These are phyloP conservation scores for Zizania palustris DNA, from an alignment of 202 grass and related monocot species.

Conservation along the genomic window DNA sequence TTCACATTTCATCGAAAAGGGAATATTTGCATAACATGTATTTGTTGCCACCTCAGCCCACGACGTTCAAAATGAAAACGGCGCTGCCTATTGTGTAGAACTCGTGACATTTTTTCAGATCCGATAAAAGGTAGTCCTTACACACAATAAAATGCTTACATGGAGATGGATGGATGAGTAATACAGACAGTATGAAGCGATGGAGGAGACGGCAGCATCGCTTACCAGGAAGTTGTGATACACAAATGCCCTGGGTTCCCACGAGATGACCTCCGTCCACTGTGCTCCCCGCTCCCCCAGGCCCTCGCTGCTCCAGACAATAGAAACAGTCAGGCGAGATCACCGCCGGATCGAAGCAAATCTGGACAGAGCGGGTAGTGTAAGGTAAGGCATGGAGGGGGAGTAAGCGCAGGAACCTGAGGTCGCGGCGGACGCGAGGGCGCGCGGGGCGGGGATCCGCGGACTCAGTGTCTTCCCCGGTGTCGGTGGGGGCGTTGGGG, in stretches of 20 bases:
- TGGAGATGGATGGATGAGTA: background rate
- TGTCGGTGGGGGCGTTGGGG: constrained; percentile 38
- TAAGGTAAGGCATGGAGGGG: background rate
- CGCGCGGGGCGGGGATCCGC: constrained; percentile 37
- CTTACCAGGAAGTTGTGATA: constrained; percentile 91
- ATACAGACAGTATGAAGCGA: background rate
- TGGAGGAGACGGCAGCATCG: background rate
- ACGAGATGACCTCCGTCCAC: constrained; percentile 95
- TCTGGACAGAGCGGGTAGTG: background rate
- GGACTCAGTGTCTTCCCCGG: constrained; percentile 23
- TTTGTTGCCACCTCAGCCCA: background rate
- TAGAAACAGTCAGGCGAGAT: constrained; percentile 30
- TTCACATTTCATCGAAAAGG: background rate
- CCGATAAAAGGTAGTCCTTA: background rate
- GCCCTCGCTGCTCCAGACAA: constrained; percentile 54
- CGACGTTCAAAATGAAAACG: background rate
- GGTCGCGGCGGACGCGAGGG: constrained; percentile 41
- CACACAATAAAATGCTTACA: background rate
- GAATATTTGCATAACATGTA: background rate
- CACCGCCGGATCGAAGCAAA: constrained; percentile 32
- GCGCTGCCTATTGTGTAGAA: background rate
- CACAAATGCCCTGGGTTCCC: constrained; percentile 88
- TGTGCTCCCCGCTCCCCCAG: constrained; percentile 71
- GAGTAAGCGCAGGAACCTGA: constrained; percentile 26
- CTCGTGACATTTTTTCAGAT: background rate